These are phyloP conservation scores for Kalmusia sp. DNA, from an alignment of 2,329 filamentous ascomycete species.

Conservation along the genomic window DNA sequence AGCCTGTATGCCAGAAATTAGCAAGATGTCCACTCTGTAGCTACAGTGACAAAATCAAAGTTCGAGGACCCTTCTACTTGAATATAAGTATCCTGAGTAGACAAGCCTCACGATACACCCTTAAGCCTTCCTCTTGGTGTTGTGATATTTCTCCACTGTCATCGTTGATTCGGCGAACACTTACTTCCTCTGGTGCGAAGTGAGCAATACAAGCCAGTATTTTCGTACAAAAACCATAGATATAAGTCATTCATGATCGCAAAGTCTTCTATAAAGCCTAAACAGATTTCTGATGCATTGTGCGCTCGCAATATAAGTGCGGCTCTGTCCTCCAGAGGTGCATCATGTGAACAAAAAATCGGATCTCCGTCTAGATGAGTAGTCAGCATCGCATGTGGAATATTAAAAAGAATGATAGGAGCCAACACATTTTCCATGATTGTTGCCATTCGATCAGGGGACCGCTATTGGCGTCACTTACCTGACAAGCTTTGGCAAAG, in stretches of 20 bases:
- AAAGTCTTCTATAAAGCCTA: conserved; percentile 41
- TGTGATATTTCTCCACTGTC: background rate
- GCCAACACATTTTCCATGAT: background rate
- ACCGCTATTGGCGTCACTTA: too few species aligned
- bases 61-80: too few species aligned
- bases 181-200: conserved; percentile 39
- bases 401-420: too few species aligned
- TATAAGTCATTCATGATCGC: conserved; percentile 43
- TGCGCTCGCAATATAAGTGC: conserved; percentile 30
- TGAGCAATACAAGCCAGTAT: conserved; percentile 30
- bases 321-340: conserved; percentile 31
- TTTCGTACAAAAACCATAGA: conserved; percentile 44
- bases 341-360: conserved; percentile 38
- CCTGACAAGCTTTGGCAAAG: conserved; percentile 41
- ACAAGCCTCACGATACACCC: too few species aligned
- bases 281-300: conserved; percentile 38
- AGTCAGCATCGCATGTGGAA: background rate
- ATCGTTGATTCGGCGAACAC: conserved; percentile 8
- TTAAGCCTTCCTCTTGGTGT: too few species aligned
- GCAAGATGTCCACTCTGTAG: too few species aligned
- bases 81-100: too few species aligned
- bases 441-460: background rate
- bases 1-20: too few species aligned
- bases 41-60: too few species aligned
- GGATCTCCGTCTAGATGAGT: conserved; percentile 39